Evolutionary conservation across 2,329 filamentous ascomycete genomes (phyloP), one percentile per base, ranked within the genome.

Genomic region (Passalora sequoiae): DNA sequence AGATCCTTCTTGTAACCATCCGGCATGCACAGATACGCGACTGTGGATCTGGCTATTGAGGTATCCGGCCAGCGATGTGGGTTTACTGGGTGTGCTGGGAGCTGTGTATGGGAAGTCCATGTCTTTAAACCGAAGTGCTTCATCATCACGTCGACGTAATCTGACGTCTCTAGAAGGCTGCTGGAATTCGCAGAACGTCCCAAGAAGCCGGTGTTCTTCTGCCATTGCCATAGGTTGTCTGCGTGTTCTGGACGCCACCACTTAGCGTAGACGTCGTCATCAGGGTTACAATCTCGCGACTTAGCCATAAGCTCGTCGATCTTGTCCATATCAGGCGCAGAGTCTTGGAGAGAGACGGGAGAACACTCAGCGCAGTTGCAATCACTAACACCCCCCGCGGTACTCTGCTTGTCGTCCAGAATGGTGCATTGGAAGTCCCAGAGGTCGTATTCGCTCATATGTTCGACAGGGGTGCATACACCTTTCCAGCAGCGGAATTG

Each of bases 61-160:
- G 24, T 27, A 12, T 27, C 24, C 24, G 6, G 24, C 24, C 24
- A 27, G 24, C 12, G 12, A 6, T 12, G 6, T 6, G 24, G 24
- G 6, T 27, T 6, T 6, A 7, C 24, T 12, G 6, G 6, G 24
- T 6, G 61, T 60, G 6, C 53, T 32, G 32, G 13, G 7, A 16
- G 6, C 31, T 13, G 15, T 10, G n/a, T 21, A 38, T 38, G 20
- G 4, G 36, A 33, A 4, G 21, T 38, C 24, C 21, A 38, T 4
- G 28, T 20, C n/a, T 38, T 22, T 10, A 25, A 13, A 27, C 36
- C 37, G 37, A 39, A 39, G n/a, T 29, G 24, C 13, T 40, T 28
- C 16, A 6, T n/a, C 4, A 30, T 5, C 8, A 20, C 9, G 6
- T 28, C n/a, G 15, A 30, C 31, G 38, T 30, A 40, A 27, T 6